Conservation (phyloP, 2,329 filamentous ascomycete species). For the Lizonia empirigonia region DNA sequence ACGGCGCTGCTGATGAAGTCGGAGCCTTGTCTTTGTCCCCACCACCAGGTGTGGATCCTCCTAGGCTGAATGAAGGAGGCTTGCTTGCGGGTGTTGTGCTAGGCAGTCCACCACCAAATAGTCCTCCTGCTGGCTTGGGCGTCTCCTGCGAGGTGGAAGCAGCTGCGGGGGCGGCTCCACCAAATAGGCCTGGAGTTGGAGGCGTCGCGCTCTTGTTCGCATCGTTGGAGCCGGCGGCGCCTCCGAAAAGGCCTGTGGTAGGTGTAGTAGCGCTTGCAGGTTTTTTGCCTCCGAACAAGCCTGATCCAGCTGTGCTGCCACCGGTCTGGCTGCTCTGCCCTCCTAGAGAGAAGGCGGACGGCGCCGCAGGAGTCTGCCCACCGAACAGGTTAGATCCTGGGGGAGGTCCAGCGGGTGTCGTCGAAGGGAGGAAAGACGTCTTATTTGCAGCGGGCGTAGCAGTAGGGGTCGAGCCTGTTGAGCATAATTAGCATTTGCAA, state of each 20-base stretch:
- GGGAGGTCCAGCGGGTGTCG: constrained; percentile 48
- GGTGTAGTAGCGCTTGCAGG: constrained; percentile 31
- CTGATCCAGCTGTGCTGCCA: constrained; percentile 11
- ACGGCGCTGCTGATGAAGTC: constrained; percentile 30
- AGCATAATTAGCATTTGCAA: not conserved
- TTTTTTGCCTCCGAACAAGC: constrained; percentile 34
- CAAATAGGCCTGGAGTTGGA: constrained; percentile 31
- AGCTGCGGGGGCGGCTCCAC: constrained; percentile 35
- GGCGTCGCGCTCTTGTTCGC: constrained; percentile 39
- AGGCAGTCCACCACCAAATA: constrained; percentile 36
- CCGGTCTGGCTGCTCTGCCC: constrained; percentile 25
- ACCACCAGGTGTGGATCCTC: no score
- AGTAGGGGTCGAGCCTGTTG: constrained; percentile 31
- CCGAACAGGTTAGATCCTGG: constrained; percentile 41
- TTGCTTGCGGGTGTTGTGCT: constrained; percentile 41
- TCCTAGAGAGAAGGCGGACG: constrained; percentile 40
- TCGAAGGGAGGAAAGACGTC: constrained; percentile 46
- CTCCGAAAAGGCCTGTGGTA: constrained; percentile 25
- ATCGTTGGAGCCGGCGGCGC: constrained; percentile 35
- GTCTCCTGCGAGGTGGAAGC: constrained; percentile 40
- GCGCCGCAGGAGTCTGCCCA: constrained; percentile 27
- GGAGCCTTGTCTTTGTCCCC: constrained; percentile 24
- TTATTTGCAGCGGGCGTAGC: constrained; percentile 46
- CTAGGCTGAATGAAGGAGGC: constrained; percentile 31
- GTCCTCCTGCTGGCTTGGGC: constrained; percentile 36